Conservation (phyloP, 352 stramenopile species). For the Pythium guiyangense region DNA sequence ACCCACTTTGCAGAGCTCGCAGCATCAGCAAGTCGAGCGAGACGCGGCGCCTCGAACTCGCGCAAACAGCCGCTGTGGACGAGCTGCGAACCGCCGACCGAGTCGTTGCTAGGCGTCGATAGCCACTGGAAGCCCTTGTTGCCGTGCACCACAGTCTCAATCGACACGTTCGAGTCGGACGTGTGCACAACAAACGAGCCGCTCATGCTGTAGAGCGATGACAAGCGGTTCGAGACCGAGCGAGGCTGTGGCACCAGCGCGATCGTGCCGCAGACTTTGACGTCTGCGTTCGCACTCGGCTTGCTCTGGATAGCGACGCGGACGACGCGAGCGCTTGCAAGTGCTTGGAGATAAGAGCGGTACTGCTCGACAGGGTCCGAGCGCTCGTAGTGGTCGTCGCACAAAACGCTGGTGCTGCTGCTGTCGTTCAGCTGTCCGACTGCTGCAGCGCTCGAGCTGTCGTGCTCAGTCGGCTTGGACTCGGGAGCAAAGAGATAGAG, state of each 20-base stretch:
- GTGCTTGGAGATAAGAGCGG: background rate
- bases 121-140: constrained; percentile 3
- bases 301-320: constrained; percentile 3
- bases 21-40: background rate
- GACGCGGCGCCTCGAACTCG: background rate
- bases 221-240: background rate
- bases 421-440: too few relatives aligned
- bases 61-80: background rate
- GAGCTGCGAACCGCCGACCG: background rate
- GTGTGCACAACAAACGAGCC: too few relatives aligned
- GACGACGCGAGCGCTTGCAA: background rate
- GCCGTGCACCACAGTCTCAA: too few relatives aligned
- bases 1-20: background rate
- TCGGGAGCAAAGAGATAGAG: too few relatives aligned
- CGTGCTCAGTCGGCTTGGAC: too few relatives aligned
- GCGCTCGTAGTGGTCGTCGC: too few relatives aligned
- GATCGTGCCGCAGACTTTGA: background rate
- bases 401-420: too few relatives aligned
- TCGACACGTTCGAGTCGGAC: too few relatives aligned
- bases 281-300: background rate
- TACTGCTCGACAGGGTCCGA: background rate
- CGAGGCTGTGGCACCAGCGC: background rate
- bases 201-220: background rate
- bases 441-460: too few relatives aligned
- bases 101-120: background rate